These are phyloP conservation scores for Nakaseomyces sp. DNA, from an alignment of 1,139 yeast genomes.

Conservation along the genomic window DNA sequence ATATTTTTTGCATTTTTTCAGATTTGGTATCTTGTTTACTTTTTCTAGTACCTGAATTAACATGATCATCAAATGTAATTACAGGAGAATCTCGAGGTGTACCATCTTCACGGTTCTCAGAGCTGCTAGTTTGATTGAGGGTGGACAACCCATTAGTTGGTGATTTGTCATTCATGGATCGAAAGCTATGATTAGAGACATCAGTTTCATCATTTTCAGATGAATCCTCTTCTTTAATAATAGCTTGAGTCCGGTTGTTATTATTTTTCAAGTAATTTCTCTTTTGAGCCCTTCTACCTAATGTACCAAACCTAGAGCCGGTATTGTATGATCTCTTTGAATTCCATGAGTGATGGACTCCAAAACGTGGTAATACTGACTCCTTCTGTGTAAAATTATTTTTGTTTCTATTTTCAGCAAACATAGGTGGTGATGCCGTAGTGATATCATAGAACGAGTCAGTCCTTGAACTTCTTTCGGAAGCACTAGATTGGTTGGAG, in stretches of 20 bases:
- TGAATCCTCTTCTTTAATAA: slow-evolving; percentile 29
- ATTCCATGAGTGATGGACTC: slow-evolving; percentile 21
- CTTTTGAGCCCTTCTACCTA: slow-evolving; percentile 22
- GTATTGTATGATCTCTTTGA: slow-evolving; percentile 39
- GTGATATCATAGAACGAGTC: slow-evolving; percentile 36
- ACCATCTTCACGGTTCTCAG: background rate
- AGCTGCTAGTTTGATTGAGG: background rate
- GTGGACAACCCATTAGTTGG: background rate
- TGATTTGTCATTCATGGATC: slow-evolving; percentile 1
- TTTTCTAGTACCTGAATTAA: background rate
- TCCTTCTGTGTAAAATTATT: slow-evolving; percentile 18
- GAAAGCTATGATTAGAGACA: slow-evolving; percentile 7
- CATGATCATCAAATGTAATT: slow-evolving; percentile 1
- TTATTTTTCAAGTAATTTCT: slow-evolving; percentile 17
- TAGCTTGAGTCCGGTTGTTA: slow-evolving; percentile 20
- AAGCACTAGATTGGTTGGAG: slow-evolving; percentile 36
- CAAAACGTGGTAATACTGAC: slow-evolving; percentile 25
- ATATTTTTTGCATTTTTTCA: background rate
- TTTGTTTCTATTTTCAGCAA: slow-evolving; percentile 17
- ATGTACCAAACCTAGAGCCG: slow-evolving; percentile 27
- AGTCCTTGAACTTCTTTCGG: slow-evolving; percentile 36
- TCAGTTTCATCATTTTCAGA: slow-evolving; percentile 22
- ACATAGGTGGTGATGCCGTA: slow-evolving; percentile 25
- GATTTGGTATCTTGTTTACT: background rate
- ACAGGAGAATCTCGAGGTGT: background rate